Percentiles rank a stretch among this genome's conserved stretches.
These are phyloP conservation scores for Pythium dissimile DNA, from an alignment of 352 stramenopile species.

Conservation along the genomic window DNA sequence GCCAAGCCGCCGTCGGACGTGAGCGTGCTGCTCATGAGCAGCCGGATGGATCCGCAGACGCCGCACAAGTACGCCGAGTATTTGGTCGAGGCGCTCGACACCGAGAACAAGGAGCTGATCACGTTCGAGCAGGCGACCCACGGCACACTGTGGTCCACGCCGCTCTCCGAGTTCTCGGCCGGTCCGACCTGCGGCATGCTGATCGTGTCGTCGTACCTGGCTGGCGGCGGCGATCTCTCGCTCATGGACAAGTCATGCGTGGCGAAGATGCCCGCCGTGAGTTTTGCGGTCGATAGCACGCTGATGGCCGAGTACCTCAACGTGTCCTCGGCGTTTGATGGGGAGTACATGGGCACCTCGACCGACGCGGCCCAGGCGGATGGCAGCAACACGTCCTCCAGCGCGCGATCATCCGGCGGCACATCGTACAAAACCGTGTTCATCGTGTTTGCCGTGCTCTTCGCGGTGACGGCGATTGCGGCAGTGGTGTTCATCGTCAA, in stretches of 20 bases:
- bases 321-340: conserved; percentile 36
- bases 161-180: conserved; percentile 2
- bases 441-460: conserved; percentile 36
- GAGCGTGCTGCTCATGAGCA: conserved; percentile 35
- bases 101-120: conserved; percentile 33
- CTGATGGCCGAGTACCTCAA: conserved; percentile 39
- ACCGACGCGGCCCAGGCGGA: conserved; percentile 5
- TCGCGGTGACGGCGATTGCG: conserved; percentile 20
- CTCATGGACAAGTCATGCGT: conserved; percentile 35
- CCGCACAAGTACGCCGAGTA: conserved; percentile 32
- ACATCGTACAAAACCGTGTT: conserved; percentile 34
- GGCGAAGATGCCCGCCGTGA: conserved; percentile 4
- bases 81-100: conserved; percentile 21
- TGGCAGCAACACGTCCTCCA: conserved; percentile 3
- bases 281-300: conserved; percentile 28
- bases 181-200: conserved; percentile 26
- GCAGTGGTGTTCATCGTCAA: conserved; percentile 28
- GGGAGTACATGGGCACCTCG: conserved; percentile 17
- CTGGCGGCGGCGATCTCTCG: conserved; percentile 16
- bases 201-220: conserved; percentile 33
- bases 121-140: conserved; percentile 38
- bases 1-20: conserved; percentile 24
- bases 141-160: conserved; percentile 22
- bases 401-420: neutral
- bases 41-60: conserved; percentile 35